Evolutionary conservation across 768 basidiomycete species (phyloP).

Genomic region (Galerina sulciceps): DNA sequence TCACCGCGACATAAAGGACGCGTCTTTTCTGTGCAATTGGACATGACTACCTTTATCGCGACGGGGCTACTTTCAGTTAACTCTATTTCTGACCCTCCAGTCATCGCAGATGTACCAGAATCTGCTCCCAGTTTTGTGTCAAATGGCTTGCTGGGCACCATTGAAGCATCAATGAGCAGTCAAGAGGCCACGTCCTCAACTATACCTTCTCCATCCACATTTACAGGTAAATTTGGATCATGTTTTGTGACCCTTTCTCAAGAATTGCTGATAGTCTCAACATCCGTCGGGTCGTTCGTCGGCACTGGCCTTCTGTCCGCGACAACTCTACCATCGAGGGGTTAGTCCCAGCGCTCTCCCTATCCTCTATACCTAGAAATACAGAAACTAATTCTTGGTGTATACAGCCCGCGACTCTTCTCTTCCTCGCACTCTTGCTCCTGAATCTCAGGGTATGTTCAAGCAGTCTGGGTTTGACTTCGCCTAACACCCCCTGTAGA

Average conservation of each 20-base stretch:
- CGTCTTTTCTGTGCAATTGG: not conserved
- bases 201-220: not conserved
- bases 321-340: not conserved
- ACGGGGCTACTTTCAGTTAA: constrained; percentile 30
- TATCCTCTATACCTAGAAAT: not conserved
- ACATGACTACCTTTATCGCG: constrained; percentile 26
- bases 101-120: constrained; percentile 7
- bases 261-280: not conserved
- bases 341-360: not conserved
- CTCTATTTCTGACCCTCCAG: not conserved
- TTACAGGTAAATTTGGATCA: not conserved
- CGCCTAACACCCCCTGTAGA: not conserved
- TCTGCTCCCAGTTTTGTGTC: constrained; percentile 15
- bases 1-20: constrained; percentile 4
- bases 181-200: not conserved
- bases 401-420: not conserved
- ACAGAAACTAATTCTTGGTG: not conserved
- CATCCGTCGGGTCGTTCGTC: constrained; percentile 6
- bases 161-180: not conserved
- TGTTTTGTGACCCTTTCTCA: not conserved
- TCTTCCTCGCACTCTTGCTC: not conserved
- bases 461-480: not conserved
- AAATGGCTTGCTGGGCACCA: constrained; percentile 15
- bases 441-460: not conserved
- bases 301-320: constrained; percentile 25